phyloP scores from a whole-genome alignment of 1,139 yeast species.

The Kazachstania sp. region DNA sequence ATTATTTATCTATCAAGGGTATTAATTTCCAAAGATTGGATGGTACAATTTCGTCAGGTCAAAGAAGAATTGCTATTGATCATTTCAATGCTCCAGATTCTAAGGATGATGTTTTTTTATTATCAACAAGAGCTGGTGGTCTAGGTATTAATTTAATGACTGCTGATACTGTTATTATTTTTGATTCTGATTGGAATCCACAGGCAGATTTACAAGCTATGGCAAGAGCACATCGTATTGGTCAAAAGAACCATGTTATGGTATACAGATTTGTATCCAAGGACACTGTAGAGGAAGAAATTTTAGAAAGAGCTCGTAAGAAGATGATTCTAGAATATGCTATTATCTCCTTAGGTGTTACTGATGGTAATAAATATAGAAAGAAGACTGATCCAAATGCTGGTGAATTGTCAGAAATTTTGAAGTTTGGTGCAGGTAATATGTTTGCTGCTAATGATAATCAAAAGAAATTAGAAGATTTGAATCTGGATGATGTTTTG shows the following conservation, averaged over 20 bases:
- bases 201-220: slow-evolving; percentile 98
- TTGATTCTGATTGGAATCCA: slow-evolving; percentile 99
- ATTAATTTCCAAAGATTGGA: slow-evolving; percentile 85
- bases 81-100: slow-evolving; percentile 94
- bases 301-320: slow-evolving; percentile 89
- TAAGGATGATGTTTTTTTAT: slow-evolving; percentile 80
- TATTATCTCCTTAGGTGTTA: slow-evolving; percentile 88
- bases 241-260: slow-evolving; percentile 95
- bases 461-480: slow-evolving; percentile 89
- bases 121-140: slow-evolving; percentile 98
- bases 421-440: slow-evolving; percentile 96
- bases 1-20: slow-evolving; percentile 85
- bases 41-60: slow-evolving; percentile 93
- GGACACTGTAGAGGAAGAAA: slow-evolving; percentile 96
- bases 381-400: slow-evolving; percentile 67
- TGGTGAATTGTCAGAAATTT: slow-evolving; percentile 81
- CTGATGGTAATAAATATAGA: slow-evolving; percentile 47
- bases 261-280: slow-evolving; percentile 94
- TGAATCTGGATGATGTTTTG: slow-evolving; percentile 91
- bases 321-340: slow-evolving; percentile 98
- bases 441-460: slow-evolving; percentile 92
- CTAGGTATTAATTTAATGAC: slow-evolving; percentile 97
- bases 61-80: slow-evolving; percentile 88
- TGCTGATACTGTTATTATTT: slow-evolving; percentile 94
- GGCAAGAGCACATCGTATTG: slow-evolving; percentile 99